phyloP scores from a whole-genome alignment of 257 asterid species.

The Verbascum thapsus region DNA sequence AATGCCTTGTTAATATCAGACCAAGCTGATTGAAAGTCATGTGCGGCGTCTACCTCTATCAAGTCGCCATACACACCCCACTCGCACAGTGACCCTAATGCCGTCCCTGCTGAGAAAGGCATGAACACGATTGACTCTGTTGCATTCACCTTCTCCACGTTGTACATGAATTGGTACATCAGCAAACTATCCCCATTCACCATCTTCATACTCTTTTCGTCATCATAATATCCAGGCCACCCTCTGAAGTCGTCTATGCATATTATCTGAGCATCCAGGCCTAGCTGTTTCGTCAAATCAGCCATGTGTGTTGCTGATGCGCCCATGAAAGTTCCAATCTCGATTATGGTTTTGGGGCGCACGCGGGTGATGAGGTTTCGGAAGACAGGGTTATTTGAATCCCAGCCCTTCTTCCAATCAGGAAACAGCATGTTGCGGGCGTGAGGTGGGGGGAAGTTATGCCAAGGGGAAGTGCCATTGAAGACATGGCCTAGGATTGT shows the following conservation, averaged over 20 bases:
- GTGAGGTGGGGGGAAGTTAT: constrained; percentile 57
- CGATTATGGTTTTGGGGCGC: constrained; percentile 55
- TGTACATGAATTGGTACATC: constrained; percentile 70
- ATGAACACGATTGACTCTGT: constrained; percentile 31
- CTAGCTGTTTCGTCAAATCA: constrained; percentile 37
- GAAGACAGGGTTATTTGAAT: constrained; percentile 62
- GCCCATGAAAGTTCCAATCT: constrained; percentile 67
- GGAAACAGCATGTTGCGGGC: constrained; percentile 31
- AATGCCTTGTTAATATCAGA: constrained; percentile 57
- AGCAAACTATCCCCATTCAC: constrained; percentile 60
- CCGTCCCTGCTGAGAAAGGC: constrained; percentile 65
- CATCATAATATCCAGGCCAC: constrained; percentile 66
- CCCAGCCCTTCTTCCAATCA: constrained; percentile 60
- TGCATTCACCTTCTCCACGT: constrained; percentile 47
- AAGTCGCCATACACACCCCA: constrained; percentile 76
- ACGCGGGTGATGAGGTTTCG: constrained; percentile 49
- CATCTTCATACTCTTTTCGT: constrained; percentile 50
- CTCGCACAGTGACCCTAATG: constrained; percentile 56
- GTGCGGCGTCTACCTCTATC: constrained; percentile 70
- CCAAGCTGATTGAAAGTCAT: constrained; percentile 84
- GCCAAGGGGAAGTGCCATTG: constrained; percentile 59
- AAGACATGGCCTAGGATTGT: constrained; percentile 49
- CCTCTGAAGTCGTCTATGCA: constrained; percentile 79
- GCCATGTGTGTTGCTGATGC: constrained; percentile 75
- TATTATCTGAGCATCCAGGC: constrained; percentile 47